phyloP scores from a whole-genome alignment of 2,329 filamentous ascomycete genomes.

The Helminthosporium solani region DNA sequence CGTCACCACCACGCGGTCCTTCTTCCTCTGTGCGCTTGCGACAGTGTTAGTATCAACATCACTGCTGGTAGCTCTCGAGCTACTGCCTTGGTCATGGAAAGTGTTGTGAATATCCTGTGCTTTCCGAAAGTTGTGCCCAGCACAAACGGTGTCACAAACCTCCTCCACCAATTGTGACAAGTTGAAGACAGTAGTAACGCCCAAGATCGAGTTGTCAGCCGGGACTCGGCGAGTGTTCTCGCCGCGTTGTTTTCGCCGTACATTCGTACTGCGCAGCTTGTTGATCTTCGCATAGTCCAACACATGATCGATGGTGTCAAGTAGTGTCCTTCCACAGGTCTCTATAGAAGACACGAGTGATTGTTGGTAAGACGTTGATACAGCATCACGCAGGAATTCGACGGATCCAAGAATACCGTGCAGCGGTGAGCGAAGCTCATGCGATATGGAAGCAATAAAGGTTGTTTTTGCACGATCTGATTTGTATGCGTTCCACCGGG shows the following conservation, averaged over 20 bases:
- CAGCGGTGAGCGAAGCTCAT: conserved; percentile 57
- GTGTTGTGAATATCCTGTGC: conserved; percentile 23
- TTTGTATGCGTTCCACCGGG: conserved; percentile 31
- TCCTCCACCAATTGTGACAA: conserved; percentile 48
- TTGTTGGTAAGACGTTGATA: conserved; percentile 44
- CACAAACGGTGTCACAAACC: conserved; percentile 56
- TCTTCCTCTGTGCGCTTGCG: conserved; percentile 7
- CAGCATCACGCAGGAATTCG: conserved; percentile 34
- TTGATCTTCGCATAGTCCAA: conserved; percentile 43
- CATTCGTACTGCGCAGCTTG: conserved; percentile 27
- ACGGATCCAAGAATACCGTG: conserved; percentile 59
- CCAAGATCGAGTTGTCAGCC: conserved; percentile 31
- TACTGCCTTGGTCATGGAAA: conserved; percentile 27
- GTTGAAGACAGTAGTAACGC: conserved; percentile 33
- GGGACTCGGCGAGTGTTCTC: conserved; percentile 22
- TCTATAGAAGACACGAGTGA: conserved; percentile 37
- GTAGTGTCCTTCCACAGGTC: conserved; percentile 40
- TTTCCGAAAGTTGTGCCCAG: conserved; percentile 49
- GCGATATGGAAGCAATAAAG: conserved; percentile 46
- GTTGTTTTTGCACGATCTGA: conserved; percentile 42
- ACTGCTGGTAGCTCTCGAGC: conserved; percentile 11
- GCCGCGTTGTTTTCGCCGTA: conserved; percentile 17
- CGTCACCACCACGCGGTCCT: conserved; percentile 29
- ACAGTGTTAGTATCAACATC: conserved; percentile 14
- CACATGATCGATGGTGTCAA: conserved; percentile 45